Evolutionary conservation across 2,329 filamentous ascomycete genomes (phyloP), one percentile per base, ranked within the genome.

Genomic region (Thermomyces lanuginosus): DNA sequence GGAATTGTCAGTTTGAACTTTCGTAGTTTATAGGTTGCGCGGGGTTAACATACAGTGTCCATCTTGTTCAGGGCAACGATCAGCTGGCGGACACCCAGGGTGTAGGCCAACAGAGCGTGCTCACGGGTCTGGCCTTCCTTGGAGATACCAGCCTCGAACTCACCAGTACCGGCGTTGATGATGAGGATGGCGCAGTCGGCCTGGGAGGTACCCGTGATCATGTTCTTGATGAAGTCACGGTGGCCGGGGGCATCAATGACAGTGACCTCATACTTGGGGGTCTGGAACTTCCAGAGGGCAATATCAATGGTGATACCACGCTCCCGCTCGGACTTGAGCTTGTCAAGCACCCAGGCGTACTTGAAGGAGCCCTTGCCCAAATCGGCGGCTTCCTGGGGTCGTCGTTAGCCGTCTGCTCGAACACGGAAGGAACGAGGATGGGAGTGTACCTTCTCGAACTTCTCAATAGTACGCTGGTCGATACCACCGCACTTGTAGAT

Each of bases 161-260:
- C 89, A 93, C 89, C 89, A 82, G 83, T 92, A 73, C 89, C 89
- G 57, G 89, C 83, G 54, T 86, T 89, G 67, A 98, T 98, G 70
- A 98, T 95, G 72, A 98, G 84, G 64, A 98, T 82, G 58, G 89
- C 89, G 69, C 89, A 95, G 61, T 98, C 89, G 53, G 89, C 89
- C 79, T 95, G 89, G 64, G 89, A 98, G 59, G 89, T 95, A 84
- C 89, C 89, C 78, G 89, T 95, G 66, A 98, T 98, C 89, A 98
- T 98, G 84, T 95, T 98, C 86, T 98, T 98, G 82, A 98, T 95
- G 76, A 95, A 98, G 61, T 98, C 89, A 89, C 89, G 86, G 69
- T 98, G 89, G 68, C 89, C 89, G 56, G 89, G 89, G 63, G 89
- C 89, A 58, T 98, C 79, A 66, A 91, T 93, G 71, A 93, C 84